Evolutionary conservation across 23 red algal genomes (phyloP), one percentile per base, ranked within the genome.

Genomic region (Chondrus crispus): DNA sequence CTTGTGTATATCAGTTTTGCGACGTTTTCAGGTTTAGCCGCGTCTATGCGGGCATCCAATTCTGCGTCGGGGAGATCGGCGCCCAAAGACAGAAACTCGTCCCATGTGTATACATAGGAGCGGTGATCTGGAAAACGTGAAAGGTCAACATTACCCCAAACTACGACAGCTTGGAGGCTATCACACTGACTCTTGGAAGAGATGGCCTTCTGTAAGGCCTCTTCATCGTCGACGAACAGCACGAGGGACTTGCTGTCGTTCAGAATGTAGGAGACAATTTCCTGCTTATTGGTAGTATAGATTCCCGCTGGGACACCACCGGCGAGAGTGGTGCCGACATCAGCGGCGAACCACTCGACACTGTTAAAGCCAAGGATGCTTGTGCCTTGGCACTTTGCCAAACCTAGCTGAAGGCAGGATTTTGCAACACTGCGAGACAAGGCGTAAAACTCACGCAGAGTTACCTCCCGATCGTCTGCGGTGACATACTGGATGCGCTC

Each of bases 1-100:
- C 89, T 93, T 35, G 96, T 98, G 80, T 95, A 98, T 5, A 98
- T 91, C 8, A 95, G 83, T 53, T 85, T 85, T 70, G 68, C 74
- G 33, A 83, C 88, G 16, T 74, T 58, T 39, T 92, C 93, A 22
- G 96, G 93, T 32, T n/a, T 41, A 6, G 74, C 51, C 19, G 68
- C 35, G 10, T 20, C 64, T 10, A 22, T 54, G 28, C 88, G 45
- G 10, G 46, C 81, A 42, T 81, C 60, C 2, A 92, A 48, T 29
- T 75, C 82, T 2, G 75, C 60, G 37, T 92, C 91, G 8, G 60
- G 22, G 39, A 77, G 52, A 29, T 22, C 46, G 7, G 71, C 46
- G 11, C 87, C 89, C 2, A 85, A 16, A 16, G 44, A 32, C 16
- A 93, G 55, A 36, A 98, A 94, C 22, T 88, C 86, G 20, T 91